Evolutionary conservation across 106 monocot genomes (phyloP).

Genomic region (Dioscorea zingiberensis): DNA sequence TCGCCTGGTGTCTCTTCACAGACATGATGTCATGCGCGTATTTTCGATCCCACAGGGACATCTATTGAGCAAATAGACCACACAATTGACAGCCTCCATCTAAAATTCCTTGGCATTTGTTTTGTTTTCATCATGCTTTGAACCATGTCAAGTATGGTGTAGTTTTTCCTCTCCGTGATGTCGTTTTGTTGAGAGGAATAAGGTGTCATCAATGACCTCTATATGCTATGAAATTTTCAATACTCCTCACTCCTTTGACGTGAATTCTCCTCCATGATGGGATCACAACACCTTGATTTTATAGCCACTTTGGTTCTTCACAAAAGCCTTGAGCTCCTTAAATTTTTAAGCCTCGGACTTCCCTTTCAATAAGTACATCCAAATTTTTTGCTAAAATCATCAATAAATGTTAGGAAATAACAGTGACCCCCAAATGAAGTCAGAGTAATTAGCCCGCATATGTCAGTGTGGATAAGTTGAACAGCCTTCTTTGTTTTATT

Average conservation of each 20-base stretch:
- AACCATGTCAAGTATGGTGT: background rate
- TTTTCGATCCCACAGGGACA: no score
- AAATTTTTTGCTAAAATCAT: conserved; percentile 3
- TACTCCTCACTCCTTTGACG: no score
- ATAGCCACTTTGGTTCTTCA: no score
- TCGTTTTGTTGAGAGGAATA: conserved; percentile 3
- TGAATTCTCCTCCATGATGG: no score
- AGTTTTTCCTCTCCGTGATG: background rate
- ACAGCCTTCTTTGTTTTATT: no score
- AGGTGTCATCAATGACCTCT: background rate
- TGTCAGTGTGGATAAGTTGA: no score
- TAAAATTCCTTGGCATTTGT: background rate
- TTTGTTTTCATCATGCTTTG: conserved; percentile 1
- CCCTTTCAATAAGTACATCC: no score
- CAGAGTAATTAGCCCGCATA: background rate
- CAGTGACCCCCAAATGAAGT: background rate
- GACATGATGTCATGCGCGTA: no score
- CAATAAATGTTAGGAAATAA: conserved; percentile 3
- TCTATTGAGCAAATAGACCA: background rate
- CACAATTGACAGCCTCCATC: background rate
- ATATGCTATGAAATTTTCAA: background rate
- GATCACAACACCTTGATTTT: no score
- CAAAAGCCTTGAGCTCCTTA: no score
- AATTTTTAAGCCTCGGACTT: no score
- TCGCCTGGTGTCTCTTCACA: no score